Conservation (phyloP, 805 yeast species). For the Starmera pachycereana region DNA sequence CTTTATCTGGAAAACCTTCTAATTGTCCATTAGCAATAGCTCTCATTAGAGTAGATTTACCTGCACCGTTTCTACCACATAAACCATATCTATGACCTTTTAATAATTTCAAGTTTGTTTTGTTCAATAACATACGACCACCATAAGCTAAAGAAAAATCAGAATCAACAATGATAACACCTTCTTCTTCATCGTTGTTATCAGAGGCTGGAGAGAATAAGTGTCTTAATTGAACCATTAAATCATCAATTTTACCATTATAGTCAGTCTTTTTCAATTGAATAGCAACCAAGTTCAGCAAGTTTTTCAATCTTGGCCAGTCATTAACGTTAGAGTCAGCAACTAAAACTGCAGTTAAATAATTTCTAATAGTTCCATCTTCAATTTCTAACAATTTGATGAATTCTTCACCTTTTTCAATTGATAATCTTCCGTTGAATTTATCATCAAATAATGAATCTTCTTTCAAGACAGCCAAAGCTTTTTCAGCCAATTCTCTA, state of each 20-base stretch:
- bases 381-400: conserved; percentile 20
- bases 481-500: conserved; percentile 85
- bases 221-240: conserved; percentile 38
- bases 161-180: conserved; percentile 85
- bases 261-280: conserved; percentile 27
- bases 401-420: conserved; percentile 41
- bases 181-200: conserved; percentile 61
- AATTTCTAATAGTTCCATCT: conserved; percentile 32
- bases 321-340: conserved; percentile 65
- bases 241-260: conserved; percentile 29
- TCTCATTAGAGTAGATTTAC: conserved; percentile 95
- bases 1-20: conserved; percentile 93
- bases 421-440: conserved; percentile 64
- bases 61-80: conserved; percentile 98
- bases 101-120: conserved; percentile 75
- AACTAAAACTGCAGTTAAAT: conserved; percentile 42
- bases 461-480: conserved; percentile 68
- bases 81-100: conserved; percentile 97
- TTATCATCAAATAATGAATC: conserved; percentile 69
- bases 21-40: conserved; percentile 93
- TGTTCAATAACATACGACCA: conserved; percentile 91
- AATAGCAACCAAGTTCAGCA: conserved; percentile 31
- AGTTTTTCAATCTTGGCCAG: conserved; percentile 54
- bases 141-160: conserved; percentile 96
- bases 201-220: conserved; percentile 44